Evolutionary conservation across 257 asterid species (phyloP), one percentile per base, ranked within the genome.

Genomic region (Agastache rugosa): DNA sequence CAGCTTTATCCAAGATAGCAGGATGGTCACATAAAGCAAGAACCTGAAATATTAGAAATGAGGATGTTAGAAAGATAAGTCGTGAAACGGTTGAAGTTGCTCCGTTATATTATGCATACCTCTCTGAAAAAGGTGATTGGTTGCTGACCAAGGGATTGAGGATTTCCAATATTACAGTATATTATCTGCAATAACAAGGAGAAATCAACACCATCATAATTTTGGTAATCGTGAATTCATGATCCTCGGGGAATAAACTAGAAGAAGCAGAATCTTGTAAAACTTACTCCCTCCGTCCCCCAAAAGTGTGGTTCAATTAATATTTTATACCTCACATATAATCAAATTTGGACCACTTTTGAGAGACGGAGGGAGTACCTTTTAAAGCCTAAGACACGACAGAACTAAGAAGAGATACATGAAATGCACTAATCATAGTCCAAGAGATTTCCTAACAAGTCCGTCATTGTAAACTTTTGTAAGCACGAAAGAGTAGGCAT

Each of bases 21-120:
- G 98, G 97, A 82, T 94, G 92, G 64, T 90, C 97, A 78, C 98
- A 94, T 67, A 94, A 71, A 45, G 98, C 96, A 79, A 93, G 97
- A 67, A 93, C 97, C 98, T 93, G 88, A 56, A 67, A 25, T 25
- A 42, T 72, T 69, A 74, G 67, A 64, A 60, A 11, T 1, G 34
- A 25, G 20, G 31, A 45, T n/a, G 53, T 76, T 35, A 83, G 71
- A 75, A 66, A 68, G 47, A 71, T 4, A 31, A 69, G 56, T 7
- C 8, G 17, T 27, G 61, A 35, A 11, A 60, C 14, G 2, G 14
- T 39, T 71, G 42, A 6, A 53, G 51, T 35, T 58, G 69, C 59
- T 27, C 11, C 17, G 50, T 42, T 55, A 27, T 47, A 77, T 27
- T 29, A 48, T 3, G 65, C 87, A 11, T 6, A 93, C 98, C 98